A percentile compares a stretch with the other conserved stretches of the same genome.
Evolutionary conservation across 164 flowering plant species (phyloP).

Genomic region (Euptelea pleiosperma): DNA sequence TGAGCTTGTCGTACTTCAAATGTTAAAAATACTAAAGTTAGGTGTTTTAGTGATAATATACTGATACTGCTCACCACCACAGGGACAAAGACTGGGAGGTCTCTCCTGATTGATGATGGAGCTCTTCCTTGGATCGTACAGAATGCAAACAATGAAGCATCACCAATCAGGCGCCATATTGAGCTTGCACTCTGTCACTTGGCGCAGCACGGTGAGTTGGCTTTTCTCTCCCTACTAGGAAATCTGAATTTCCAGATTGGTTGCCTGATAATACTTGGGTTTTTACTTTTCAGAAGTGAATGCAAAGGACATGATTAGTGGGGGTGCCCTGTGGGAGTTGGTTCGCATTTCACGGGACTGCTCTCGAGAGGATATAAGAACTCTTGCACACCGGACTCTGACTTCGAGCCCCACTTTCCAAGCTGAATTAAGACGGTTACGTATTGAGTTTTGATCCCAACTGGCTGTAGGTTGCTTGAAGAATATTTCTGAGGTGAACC

Average conservation of each 20-base stretch:
- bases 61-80: conserved; percentile 1
- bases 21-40: too few relatives aligned
- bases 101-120: conserved; percentile 88
- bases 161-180: conserved; percentile 80
- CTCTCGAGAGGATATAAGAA: conserved; percentile 82
- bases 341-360: conserved; percentile 89
- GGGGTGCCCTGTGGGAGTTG: conserved; percentile 95
- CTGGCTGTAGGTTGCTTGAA: conserved; percentile 2
- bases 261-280: conserved; percentile 2
- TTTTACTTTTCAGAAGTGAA: conserved; percentile 59
- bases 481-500: conserved; percentile 4
- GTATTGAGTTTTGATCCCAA: conserved; percentile 41
- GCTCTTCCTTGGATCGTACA: conserved; percentile 93
- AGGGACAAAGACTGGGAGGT: conserved; percentile 70
- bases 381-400: conserved; percentile 66
- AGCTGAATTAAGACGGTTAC: conserved; percentile 64
- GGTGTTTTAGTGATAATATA: background rate
- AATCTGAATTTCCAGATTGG: background rate
- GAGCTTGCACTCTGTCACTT: conserved; percentile 98
- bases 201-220: conserved; percentile 76
- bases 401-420: conserved; percentile 69
- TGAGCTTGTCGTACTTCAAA: too few relatives aligned
- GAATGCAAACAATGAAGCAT: conserved; percentile 87
- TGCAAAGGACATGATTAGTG: conserved; percentile 80
- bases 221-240: background rate